Evolutionary conservation across 768 basidiomycete species (phyloP).

Genomic region (Coprinopsis sp.): DNA sequence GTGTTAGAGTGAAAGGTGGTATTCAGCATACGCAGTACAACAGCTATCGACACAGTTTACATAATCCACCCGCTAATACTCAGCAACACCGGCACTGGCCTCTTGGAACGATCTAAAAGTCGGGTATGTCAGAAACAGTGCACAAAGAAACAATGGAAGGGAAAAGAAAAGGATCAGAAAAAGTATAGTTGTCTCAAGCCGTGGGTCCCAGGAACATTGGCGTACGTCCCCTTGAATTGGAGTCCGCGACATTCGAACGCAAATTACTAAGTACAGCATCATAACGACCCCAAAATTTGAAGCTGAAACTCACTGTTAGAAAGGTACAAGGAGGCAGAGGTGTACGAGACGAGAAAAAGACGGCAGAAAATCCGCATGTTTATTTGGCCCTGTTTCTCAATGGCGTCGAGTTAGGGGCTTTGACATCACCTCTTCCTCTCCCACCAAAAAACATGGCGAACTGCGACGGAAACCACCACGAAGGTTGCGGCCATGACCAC

Average conservation of each 20-base stretch:
- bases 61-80: conserved; percentile 7
- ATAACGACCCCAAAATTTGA: conserved; percentile 9
- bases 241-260: conserved; percentile 70
- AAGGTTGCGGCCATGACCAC: conserved; percentile 56
- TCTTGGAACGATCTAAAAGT: too few species aligned
- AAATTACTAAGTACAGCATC: conserved; percentile 83
- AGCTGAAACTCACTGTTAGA: conserved; percentile 16
- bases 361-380: not conserved
- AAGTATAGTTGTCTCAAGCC: conserved; percentile 64
- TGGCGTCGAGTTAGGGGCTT: not conserved
- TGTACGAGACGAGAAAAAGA: not conserved
- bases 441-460: conserved; percentile 42
- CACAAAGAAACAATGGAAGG: conserved; percentile 1
- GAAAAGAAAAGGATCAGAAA: conserved; percentile 38
- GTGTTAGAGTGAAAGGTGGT: not conserved
- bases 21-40: not conserved
- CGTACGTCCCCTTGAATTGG: conserved; percentile 66
- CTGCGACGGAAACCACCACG: conserved; percentile 46
- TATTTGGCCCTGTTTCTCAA: conserved; percentile 5
- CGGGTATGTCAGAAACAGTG: too few species aligned
- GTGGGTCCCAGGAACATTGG: conserved; percentile 65
- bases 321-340: not conserved
- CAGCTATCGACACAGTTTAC: conserved; percentile 5
- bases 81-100: too few species aligned
- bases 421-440: too few species aligned